These are phyloP conservation scores for Drechslera avenae DNA, from an alignment of 2,329 filamentous ascomycete genomes.

Conservation along the genomic window DNA sequence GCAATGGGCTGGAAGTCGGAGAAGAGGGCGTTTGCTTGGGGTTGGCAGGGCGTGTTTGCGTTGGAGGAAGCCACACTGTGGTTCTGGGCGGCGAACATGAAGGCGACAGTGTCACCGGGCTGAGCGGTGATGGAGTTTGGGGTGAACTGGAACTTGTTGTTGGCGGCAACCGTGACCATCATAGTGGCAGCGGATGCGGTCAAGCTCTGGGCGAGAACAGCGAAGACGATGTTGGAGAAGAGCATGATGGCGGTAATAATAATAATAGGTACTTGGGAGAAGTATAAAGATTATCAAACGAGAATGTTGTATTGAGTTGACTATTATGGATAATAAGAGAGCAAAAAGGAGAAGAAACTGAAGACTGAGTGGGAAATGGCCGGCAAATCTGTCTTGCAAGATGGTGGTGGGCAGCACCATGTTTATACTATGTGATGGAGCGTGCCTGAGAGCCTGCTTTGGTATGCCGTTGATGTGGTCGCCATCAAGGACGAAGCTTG, in stretches of 20 bases:
- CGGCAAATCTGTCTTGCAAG: conserved; percentile 8
- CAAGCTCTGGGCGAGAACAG: conserved; percentile 32
- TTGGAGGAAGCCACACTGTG: conserved; percentile 36
- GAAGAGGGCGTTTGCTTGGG: too few species aligned
- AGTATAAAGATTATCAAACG: background rate
- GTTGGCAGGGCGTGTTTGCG: conserved; percentile 30
- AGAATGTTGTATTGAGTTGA: background rate
- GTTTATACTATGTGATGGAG: conserved; percentile 1
- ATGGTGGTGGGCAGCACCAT: background rate
- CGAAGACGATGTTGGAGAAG: conserved; percentile 27
- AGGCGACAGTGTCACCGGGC: conserved; percentile 37
- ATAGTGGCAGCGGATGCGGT: conserved; percentile 35
- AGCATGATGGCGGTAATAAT: conserved; percentile 26
- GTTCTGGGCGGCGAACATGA: conserved; percentile 36
- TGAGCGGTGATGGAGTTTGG: conserved; percentile 34
- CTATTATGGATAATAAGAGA: background rate
- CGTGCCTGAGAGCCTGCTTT: conserved; percentile 7
- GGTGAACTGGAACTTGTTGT: conserved; percentile 39
- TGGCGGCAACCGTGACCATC: conserved; percentile 38
- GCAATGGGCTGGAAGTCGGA: conserved; percentile 10
- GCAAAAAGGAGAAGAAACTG: background rate
- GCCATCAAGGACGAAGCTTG: background rate
- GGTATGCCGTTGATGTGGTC: background rate
- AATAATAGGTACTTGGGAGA: background rate
- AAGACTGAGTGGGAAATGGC: conserved; percentile 4